phyloP scores from a whole-genome alignment of 75 land plant species.

The Sequoia sempervirens region DNA sequence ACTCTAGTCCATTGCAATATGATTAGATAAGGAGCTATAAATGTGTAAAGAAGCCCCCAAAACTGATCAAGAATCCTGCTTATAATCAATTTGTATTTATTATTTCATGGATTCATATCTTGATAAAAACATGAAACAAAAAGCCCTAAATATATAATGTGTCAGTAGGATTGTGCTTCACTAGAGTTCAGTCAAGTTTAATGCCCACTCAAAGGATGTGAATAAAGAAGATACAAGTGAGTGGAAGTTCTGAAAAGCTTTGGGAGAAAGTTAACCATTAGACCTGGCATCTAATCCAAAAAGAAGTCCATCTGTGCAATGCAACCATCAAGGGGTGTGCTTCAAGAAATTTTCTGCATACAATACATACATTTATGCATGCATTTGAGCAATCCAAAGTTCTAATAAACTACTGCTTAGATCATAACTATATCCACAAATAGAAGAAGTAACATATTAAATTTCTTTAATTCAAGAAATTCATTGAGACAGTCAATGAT shows the following conservation, averaged over 20 bases:
- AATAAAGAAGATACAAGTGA: neutral
- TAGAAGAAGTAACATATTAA: neutral
- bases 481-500: neutral
- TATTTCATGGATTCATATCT: neutral
- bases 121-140: neutral
- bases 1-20: neutral
- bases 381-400: neutral
- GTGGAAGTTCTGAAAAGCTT: neutral
- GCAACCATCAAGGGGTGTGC: neutral
- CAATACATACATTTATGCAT: neutral
- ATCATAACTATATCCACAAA: neutral
- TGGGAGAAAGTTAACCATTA: neutral
- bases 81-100: too few species aligned
- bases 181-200: neutral
- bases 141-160: too few species aligned
- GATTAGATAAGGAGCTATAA: neutral
- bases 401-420: neutral
- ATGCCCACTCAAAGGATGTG: neutral
- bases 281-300: neutral
- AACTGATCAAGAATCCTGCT: neutral
- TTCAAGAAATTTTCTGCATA: neutral
- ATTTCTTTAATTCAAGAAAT: neutral
- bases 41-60: neutral
- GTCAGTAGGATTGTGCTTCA: neutral
- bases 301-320: neutral